A percentile compares a stretch with the other conserved stretches of the same genome.
These are phyloP conservation scores for Pyricularia sp. DNA, from an alignment of 2,329 filamentous ascomycete species.

Conservation along the genomic window DNA sequence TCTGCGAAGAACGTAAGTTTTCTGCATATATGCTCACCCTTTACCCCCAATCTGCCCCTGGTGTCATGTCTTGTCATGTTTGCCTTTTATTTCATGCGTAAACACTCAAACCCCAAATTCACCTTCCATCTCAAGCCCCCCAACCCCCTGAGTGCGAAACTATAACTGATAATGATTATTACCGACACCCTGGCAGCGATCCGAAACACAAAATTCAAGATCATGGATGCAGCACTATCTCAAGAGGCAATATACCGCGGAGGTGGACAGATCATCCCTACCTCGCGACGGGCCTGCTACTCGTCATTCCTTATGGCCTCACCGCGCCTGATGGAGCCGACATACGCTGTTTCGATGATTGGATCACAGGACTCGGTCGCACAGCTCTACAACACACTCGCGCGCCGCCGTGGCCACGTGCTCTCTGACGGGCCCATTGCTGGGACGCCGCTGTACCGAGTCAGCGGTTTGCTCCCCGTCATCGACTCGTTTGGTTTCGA, in stretches of 20 bases:
- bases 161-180: background rate
- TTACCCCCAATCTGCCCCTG: slow-evolving; percentile 8
- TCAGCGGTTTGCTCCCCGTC: slow-evolving; percentile 82
- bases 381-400: slow-evolving; percentile 82
- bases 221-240: slow-evolving; percentile 81
- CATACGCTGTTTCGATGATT: slow-evolving; percentile 87
- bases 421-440: slow-evolving; percentile 88
- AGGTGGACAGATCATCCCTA: slow-evolving; percentile 94
- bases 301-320: slow-evolving; percentile 95
- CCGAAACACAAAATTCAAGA: slow-evolving; percentile 93
- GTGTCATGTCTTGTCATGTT: slow-evolving; percentile 5
- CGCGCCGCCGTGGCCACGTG: slow-evolving; percentile 80
- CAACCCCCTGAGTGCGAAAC: background rate
- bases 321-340: slow-evolving; percentile 89
- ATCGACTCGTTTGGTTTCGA: slow-evolving; percentile 98
- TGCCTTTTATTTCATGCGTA: background rate
- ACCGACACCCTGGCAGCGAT: slow-evolving; percentile 47
- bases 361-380: slow-evolving; percentile 81
- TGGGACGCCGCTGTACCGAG: slow-evolving; percentile 84
- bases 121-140: background rate
- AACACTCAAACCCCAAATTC: background rate
- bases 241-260: slow-evolving; percentile 88
- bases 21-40: slow-evolving; percentile 1
- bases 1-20: slow-evolving; percentile 86
- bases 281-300: slow-evolving; percentile 83